Percentiles rank a stretch among this genome's conserved stretches.
Evolutionary conservation across 164 flowering plant genomes (phyloP).

Genomic region (Sextonia rubra): DNA sequence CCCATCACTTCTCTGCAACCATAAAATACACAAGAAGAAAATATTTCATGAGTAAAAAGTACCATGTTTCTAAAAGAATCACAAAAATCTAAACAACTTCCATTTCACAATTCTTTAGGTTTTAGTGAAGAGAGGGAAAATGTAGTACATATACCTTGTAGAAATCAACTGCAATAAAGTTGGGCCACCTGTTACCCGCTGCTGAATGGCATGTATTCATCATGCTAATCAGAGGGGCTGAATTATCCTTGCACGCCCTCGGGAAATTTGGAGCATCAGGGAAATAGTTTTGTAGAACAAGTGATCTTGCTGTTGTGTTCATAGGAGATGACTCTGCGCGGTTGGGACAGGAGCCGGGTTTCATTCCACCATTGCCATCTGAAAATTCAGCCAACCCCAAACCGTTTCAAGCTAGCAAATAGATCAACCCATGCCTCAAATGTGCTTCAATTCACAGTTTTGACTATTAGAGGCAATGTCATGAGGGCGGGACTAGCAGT

Average conservation of each 20-base stretch:
- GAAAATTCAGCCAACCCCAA: slow-evolving; percentile 14
- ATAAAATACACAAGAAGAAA: slow-evolving; percentile 5
- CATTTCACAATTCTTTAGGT: background rate
- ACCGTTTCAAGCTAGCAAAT: background rate
- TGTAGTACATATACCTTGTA: slow-evolving; percentile 66
- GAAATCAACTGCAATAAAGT: slow-evolving; percentile 82
- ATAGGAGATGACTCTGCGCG: slow-evolving; percentile 76
- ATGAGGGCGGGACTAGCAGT: background rate
- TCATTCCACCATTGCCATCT: slow-evolving; percentile 84
- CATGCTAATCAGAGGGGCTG: slow-evolving; percentile 62
- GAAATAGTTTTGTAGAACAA: slow-evolving; percentile 66
- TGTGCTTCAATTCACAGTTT: too few relatives aligned
- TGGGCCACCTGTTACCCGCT: slow-evolving; percentile 81
- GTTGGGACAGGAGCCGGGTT: slow-evolving; percentile 70
- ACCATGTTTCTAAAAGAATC: background rate
- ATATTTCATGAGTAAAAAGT: background rate
- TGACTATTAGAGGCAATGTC: background rate
- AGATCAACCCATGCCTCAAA: background rate
- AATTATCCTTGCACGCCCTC: slow-evolving; percentile 62
- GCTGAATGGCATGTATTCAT: slow-evolving; percentile 63
- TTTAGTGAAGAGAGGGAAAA: too few relatives aligned
- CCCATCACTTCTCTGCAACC: slow-evolving; percentile 80
- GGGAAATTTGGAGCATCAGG: slow-evolving; percentile 36
- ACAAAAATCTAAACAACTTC: background rate
- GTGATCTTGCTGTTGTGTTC: slow-evolving; percentile 55